Evolutionary conservation across 805 yeast genomes (phyloP).

Genomic region (Yarrowia deformans): DNA sequence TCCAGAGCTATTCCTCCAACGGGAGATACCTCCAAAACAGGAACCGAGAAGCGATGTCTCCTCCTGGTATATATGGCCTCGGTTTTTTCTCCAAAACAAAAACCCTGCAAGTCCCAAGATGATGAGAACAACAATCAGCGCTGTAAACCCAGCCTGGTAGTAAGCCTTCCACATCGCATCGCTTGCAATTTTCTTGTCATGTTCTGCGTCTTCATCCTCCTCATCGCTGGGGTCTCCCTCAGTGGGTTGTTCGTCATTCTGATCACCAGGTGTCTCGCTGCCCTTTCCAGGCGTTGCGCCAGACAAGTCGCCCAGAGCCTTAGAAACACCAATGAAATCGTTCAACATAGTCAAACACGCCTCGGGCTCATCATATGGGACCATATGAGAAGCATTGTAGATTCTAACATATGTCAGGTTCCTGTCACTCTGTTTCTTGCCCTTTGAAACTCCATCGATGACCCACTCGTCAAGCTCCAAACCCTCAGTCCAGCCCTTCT

Average conservation of each 20-base stretch:
- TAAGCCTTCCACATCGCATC: constrained; percentile 52
- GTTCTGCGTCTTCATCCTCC: constrained; percentile 37
- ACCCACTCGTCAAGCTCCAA: constrained; percentile 55
- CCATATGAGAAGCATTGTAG: constrained; percentile 88
- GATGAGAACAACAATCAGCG: constrained; percentile 50
- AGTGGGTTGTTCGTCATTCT: not conserved
- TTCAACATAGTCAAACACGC: constrained; percentile 76
- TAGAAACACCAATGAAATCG: constrained; percentile 47
- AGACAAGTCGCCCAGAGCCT: constrained; percentile 13
- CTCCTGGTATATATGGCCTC: constrained; percentile 42
- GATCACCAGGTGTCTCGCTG: not conserved
- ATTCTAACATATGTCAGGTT: constrained; percentile 80
- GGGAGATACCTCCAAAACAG: constrained; percentile 38
- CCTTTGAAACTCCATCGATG: constrained; percentile 55
- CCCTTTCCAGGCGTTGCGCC: constrained; percentile 2
- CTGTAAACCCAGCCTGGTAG: constrained; percentile 51
- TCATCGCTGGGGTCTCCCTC: not conserved
- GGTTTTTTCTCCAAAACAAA: constrained; percentile 43
- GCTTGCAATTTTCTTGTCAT: constrained; percentile 45
- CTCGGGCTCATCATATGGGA: constrained; percentile 80
- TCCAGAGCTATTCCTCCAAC: constrained; percentile 35
- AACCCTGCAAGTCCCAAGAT: constrained; percentile 41
- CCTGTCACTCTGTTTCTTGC: constrained; percentile 61
- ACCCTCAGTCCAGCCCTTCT: constrained; percentile 47
- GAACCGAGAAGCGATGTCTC: constrained; percentile 34